Conservation (phyloP, 1,284 basidiomycete species). For the Moesziomyces aphidis region DNA sequence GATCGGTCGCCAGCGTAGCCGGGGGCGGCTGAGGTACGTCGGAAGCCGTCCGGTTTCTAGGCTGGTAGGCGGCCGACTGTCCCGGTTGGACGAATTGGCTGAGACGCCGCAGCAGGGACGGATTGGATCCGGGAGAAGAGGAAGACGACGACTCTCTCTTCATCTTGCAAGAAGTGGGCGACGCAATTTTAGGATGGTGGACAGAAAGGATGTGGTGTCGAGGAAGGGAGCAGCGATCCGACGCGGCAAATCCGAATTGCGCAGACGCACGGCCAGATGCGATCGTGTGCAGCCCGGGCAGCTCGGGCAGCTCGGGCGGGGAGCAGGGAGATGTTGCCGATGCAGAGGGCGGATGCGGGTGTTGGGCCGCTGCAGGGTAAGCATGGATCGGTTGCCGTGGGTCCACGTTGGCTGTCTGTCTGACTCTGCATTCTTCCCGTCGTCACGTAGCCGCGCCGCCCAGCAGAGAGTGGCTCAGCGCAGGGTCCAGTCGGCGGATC, state of each 20-base stretch:
- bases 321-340: too few species aligned
- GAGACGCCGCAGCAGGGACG: slow-evolving; percentile 39
- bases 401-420: background rate
- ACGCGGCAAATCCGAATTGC: too few species aligned
- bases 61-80: slow-evolving; percentile 28
- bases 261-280: too few species aligned
- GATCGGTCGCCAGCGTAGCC: slow-evolving; percentile 6
- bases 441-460: too few species aligned
- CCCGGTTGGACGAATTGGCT: slow-evolving; percentile 41
- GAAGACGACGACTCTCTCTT: slow-evolving; percentile 15
- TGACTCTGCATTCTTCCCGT: background rate
- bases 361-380: background rate
- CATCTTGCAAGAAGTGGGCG: slow-evolving; percentile 10
- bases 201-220: background rate
- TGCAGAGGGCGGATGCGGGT: background rate
- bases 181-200: background rate
- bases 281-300: too few species aligned
- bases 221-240: background rate
- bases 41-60: slow-evolving; percentile 10
- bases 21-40: slow-evolving; percentile 13
- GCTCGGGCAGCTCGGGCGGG: too few species aligned
- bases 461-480: too few species aligned
- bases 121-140: slow-evolving; percentile 25
- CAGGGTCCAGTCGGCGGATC: background rate
- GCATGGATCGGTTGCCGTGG: background rate